phyloP scores from a whole-genome alignment of 768 basidiomycete genomes.

The Pholiota microspora region DNA sequence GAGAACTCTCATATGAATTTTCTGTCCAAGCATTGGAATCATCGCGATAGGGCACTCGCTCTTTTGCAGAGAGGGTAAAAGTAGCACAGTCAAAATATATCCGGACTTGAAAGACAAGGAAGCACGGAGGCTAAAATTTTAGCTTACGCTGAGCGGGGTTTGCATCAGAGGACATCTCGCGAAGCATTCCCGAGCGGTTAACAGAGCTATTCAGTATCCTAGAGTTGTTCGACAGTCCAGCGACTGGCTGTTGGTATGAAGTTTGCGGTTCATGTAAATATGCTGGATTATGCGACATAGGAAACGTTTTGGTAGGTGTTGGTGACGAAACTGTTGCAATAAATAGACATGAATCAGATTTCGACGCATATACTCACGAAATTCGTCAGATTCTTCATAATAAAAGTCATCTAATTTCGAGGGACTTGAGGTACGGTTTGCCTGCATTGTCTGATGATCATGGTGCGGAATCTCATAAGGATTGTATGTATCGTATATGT shows the following conservation, averaged over 20 bases:
- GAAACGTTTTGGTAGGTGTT: constrained; percentile 5
- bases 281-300: not conserved
- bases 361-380: constrained; percentile 35
- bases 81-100: not conserved
- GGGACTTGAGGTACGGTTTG: not conserved
- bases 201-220: not conserved
- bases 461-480: not conserved
- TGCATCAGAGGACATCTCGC: not conserved
- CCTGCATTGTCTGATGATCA: not conserved
- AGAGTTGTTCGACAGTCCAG: not conserved
- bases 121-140: not conserved
- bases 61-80: not conserved
- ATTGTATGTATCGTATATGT: not conserved
- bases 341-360: not conserved
- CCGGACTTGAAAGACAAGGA: not conserved
- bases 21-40: not conserved
- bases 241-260: not conserved
- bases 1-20: not conserved
- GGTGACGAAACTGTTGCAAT: constrained; percentile 19
- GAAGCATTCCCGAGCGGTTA: not conserved
- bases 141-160: not conserved
- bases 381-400: constrained; percentile 20
- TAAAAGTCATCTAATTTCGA: constrained; percentile 11
- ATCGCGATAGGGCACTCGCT: not conserved
- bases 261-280: not conserved